Percentiles rank a stretch among this genome's conserved stretches.
Evolutionary conservation across 106 monocot genomes (phyloP).

Genomic region (Amphibolis antarctica): DNA sequence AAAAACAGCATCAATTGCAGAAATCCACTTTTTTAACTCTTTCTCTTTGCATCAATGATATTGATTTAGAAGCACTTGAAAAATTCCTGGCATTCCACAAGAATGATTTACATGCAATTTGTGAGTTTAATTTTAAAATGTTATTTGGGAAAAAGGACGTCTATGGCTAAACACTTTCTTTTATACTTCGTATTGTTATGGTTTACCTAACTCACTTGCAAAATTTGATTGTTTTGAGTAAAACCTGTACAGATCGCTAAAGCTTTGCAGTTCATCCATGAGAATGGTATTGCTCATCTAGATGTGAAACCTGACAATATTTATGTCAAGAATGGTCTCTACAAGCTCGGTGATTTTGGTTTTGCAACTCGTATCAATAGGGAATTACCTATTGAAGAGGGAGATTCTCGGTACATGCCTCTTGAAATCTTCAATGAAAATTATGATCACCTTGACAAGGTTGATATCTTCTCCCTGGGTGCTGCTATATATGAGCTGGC

Average conservation of each 20-base stretch:
- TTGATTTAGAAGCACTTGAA: too few species aligned
- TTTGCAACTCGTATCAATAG: conserved; percentile 74
- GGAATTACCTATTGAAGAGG: conserved; percentile 78
- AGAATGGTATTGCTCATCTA: conserved; percentile 69
- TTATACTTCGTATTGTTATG: too few species aligned
- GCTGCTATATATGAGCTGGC: conserved; percentile 67
- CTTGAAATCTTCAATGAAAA: conserved; percentile 78
- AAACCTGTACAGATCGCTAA: conserved; percentile 53
- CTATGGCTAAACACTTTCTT: too few species aligned
- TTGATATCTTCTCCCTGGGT: conserved; percentile 92
- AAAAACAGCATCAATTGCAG: too few species aligned
- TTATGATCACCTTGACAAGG: conserved; percentile 85
- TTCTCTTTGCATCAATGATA: too few species aligned
- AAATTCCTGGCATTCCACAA: too few species aligned
- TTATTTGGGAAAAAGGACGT: too few species aligned
- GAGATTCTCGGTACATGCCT: conserved; percentile 94
- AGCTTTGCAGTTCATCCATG: conserved; percentile 73
- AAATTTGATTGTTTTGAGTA: conserved; percentile 1
- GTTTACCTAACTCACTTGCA: background rate
- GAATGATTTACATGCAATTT: too few species aligned
- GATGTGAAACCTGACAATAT: conserved; percentile 99
- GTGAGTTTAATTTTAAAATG: too few species aligned
- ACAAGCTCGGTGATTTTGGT: conserved; percentile 95
- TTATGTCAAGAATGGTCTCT: conserved; percentile 60
- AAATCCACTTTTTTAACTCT: too few species aligned